Conservation (phyloP, 371 early-diverging fungal genomes). For the Lichtheimia ornata region DNA sequence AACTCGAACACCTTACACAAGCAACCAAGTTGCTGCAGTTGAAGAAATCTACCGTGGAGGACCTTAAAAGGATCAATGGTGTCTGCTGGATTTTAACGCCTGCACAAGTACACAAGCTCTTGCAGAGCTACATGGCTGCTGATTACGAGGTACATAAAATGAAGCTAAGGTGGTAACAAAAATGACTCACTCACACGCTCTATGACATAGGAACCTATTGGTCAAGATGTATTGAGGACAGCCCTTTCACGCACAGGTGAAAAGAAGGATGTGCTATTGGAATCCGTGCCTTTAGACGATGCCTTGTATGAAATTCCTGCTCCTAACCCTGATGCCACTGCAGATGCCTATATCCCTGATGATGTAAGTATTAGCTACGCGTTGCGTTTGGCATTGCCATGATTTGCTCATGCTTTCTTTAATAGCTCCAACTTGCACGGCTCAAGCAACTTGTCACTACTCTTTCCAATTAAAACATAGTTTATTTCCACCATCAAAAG, state of each 20-base stretch:
- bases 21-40: conserved; percentile 90
- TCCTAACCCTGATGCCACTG: conserved; percentile 25
- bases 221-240: conserved; percentile 82
- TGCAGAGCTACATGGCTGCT: conserved; percentile 69
- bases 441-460: conserved; percentile 1
- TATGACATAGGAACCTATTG: conserved; percentile 63
- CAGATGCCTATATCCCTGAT: conserved; percentile 3
- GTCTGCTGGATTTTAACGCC: conserved; percentile 90
- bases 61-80: conserved; percentile 89
- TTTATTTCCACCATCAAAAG: no score
- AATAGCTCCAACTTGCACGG: background rate
- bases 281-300: conserved; percentile 68
- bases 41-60: conserved; percentile 84
- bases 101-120: conserved; percentile 88
- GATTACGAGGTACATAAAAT: conserved; percentile 63
- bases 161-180: background rate
- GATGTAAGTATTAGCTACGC: conserved; percentile 4
- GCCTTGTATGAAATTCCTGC: conserved; percentile 50
- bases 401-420: background rate
- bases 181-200: background rate
- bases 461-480: background rate
- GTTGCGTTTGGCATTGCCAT: background rate
- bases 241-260: conserved; percentile 79
- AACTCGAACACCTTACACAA: conserved; percentile 85
- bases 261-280: conserved; percentile 80